These are phyloP conservation scores for Ophiostoma piceae DNA, from an alignment of 2,329 filamentous ascomycete genomes.

Conservation along the genomic window DNA sequence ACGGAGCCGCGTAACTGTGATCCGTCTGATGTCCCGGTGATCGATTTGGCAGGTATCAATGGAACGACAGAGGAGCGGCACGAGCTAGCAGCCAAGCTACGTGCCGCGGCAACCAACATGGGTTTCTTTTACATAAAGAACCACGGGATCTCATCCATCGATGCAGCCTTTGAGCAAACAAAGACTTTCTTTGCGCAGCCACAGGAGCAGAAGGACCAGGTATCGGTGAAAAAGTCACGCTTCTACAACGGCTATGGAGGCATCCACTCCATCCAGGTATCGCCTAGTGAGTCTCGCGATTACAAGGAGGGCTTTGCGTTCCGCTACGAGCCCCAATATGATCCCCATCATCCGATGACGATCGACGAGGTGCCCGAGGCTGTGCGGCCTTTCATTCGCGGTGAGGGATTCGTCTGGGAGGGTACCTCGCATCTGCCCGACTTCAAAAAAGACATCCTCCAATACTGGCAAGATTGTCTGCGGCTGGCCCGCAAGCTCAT, in stretches of 20 bases:
- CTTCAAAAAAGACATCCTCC: constrained; percentile 25
- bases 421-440: constrained; percentile 23
- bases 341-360: constrained; percentile 9
- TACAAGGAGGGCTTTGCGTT: constrained; percentile 15
- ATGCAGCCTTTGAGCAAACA: constrained; percentile 11
- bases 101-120: constrained; percentile 10
- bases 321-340: constrained; percentile 14
- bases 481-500: constrained; percentile 22
- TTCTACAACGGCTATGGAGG: constrained; percentile 16
- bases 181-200: constrained; percentile 5
- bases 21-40: constrained; percentile 8
- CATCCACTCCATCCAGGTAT: constrained; percentile 12
- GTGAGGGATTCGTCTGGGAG: constrained; percentile 28
- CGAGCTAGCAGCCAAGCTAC: background rate
- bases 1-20: constrained; percentile 11
- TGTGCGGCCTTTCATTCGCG: constrained; percentile 7
- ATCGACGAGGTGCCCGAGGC: constrained; percentile 21
- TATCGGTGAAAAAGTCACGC: background rate
- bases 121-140: constrained; percentile 19
- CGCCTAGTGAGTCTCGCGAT: constrained; percentile 12
- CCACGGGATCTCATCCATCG: constrained; percentile 6
- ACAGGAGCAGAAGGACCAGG: constrained; percentile 1
- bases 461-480: constrained; percentile 26
- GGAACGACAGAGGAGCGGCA: background rate
- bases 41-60: constrained; percentile 14